phyloP scores from a whole-genome alignment of 192 early-diverging fungal species.

The Entomortierella parvispora region DNA sequence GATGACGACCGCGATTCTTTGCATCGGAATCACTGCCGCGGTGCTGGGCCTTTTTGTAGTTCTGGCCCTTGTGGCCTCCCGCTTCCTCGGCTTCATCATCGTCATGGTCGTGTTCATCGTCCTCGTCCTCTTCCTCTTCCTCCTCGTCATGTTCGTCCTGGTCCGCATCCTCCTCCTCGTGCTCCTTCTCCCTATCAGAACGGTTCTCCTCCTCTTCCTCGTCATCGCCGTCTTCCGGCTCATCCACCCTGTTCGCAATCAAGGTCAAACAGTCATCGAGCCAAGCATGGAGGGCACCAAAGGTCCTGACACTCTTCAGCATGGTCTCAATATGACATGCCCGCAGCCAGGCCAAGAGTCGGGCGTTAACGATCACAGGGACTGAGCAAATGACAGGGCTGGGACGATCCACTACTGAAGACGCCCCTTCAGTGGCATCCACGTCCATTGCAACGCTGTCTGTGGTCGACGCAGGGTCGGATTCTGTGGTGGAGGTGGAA shows the following conservation, averaged over 20 bases:
- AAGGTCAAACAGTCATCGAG: conserved; percentile 17
- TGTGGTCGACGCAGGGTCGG: background rate
- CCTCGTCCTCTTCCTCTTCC: conserved; percentile 24
- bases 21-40: conserved; percentile 9
- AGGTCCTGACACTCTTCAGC: conserved; percentile 27
- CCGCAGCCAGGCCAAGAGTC: conserved; percentile 29
- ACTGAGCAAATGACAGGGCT: background rate
- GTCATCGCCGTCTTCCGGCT: conserved; percentile 18
- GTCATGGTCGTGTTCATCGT: conserved; percentile 25
- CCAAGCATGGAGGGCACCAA: conserved; percentile 39
- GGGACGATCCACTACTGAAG: background rate
- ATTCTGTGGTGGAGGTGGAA: background rate
- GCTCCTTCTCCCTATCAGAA: conserved; percentile 4
- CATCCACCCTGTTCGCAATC: conserved; percentile 34
- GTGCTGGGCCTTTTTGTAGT: conserved; percentile 10
- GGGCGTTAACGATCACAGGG: conserved; percentile 20
- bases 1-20: conserved; percentile 14
- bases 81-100: conserved; percentile 37
- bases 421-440: background rate
- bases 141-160: conserved; percentile 34
- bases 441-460: background rate
- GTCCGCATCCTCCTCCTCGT: conserved; percentile 26
- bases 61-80: conserved; percentile 28
- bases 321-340: conserved; percentile 25
- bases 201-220: conserved; percentile 15